These are phyloP conservation scores for Luffa acutangula DNA, from an alignment of 306 rosid genomes.

Conservation along the genomic window DNA sequence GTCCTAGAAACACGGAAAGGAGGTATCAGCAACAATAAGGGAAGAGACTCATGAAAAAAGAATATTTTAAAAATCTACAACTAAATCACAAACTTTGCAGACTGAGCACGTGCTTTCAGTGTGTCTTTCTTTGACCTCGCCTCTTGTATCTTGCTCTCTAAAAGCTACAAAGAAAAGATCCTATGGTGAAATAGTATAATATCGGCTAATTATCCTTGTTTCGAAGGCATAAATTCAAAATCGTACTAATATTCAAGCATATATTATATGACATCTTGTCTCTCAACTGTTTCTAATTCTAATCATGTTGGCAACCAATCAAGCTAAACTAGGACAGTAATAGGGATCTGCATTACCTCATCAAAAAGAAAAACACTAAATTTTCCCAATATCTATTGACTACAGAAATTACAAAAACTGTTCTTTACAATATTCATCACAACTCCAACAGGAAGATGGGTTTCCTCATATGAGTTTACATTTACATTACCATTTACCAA, in stretches of 20 bases:
- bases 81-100: constrained; percentile 63
- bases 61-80: constrained; percentile 1
- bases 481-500: background rate
- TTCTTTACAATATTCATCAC: background rate
- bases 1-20: constrained; percentile 49
- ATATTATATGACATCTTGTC: background rate
- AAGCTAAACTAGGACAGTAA: background rate
- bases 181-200: background rate
- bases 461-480: background rate
- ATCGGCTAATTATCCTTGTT: background rate
- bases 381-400: background rate
- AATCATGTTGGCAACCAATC: background rate
- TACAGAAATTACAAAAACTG: background rate
- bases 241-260: background rate
- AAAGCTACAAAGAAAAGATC: constrained; percentile 40
- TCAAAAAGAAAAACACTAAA: background rate
- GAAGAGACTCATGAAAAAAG: constrained; percentile 12
- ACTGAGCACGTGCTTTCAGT: constrained; percentile 88
- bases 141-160: constrained; percentile 94
- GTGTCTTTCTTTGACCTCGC: constrained; percentile 94
- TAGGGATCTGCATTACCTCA: background rate
- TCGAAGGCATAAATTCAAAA: background rate
- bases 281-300: background rate
- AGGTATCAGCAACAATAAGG: constrained; percentile 10
- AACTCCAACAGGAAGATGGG: background rate